These are phyloP conservation scores for Neurospora pannonica DNA, from an alignment of 495 filamentous ascomycete genomes.

Conservation along the genomic window DNA sequence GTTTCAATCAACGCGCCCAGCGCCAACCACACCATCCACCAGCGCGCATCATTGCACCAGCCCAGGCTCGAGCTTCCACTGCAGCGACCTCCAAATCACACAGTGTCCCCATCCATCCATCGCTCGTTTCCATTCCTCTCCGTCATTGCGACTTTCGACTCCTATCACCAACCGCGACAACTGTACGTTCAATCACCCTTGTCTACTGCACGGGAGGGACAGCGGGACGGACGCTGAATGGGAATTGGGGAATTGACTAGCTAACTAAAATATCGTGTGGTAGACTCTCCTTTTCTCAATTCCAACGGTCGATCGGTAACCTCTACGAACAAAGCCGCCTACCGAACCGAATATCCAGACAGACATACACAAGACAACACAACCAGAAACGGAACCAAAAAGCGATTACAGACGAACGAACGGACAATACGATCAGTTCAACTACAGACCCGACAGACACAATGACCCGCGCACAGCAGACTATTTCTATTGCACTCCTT, in stretches of 20 bases:
- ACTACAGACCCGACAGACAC: not conserved
- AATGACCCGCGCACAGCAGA: constrained; percentile 95
- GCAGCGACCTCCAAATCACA: not conserved
- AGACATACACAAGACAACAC: not conserved
- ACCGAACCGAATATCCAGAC: not conserved
- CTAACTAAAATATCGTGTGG: not conserved
- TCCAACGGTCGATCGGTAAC: not conserved
- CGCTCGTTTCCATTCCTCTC: not conserved
- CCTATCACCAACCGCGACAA: not conserved
- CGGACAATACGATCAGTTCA: not conserved
- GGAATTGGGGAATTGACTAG: not conserved
- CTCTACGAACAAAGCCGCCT: not conserved
- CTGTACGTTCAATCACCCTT: not conserved
- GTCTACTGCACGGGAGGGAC: not conserved
- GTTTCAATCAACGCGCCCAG: not conserved
- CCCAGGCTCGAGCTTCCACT: not conserved
- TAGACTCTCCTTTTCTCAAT: not conserved
- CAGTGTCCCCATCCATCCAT: not conserved
- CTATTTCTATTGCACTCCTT: constrained; percentile 75
- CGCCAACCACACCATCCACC: not conserved
- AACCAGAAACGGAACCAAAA: not conserved
- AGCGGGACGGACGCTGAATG: not conserved
- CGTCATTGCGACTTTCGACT: not conserved
- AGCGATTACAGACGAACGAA: not conserved
- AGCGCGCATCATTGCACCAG: not conserved